A percentile compares a stretch with the other conserved stretches of the same genome.
These are phyloP conservation scores for Dioscorea zingiberensis DNA, from an alignment of 106 monocot genomes.

Conservation along the genomic window DNA sequence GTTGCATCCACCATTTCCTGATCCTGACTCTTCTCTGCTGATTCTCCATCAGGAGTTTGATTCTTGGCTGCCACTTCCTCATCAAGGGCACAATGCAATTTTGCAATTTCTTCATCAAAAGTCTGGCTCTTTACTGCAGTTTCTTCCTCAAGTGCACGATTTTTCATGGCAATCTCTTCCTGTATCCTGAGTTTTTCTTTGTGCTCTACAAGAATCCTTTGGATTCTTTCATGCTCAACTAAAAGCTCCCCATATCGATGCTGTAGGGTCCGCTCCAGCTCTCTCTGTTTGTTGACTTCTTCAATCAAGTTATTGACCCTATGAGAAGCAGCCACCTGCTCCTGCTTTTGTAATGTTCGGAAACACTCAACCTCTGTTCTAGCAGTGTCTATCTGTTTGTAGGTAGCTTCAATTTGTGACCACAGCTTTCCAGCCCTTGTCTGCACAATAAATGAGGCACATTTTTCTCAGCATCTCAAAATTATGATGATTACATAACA, in stretches of 20 bases:
- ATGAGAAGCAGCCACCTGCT: constrained; percentile 61
- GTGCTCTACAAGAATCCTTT: constrained; percentile 47
- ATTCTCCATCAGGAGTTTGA: constrained; percentile 3
- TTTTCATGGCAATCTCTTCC: constrained; percentile 58
- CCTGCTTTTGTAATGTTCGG: constrained; percentile 69
- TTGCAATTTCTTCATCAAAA: constrained; percentile 29
- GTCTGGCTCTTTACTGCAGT: constrained; percentile 5
- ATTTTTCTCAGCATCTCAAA: no score
- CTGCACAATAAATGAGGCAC: constrained; percentile 25
- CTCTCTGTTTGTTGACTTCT: constrained; percentile 79
- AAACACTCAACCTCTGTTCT: constrained; percentile 88
- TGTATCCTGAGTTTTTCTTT: constrained; percentile 35
- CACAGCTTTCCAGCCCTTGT: constrained; percentile 63
- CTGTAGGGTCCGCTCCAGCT: constrained; percentile 55
- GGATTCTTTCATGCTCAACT: constrained; percentile 42
- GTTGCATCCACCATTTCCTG: neutral
- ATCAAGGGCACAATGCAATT: constrained; percentile 2
- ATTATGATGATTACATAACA: no score
- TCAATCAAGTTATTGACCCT: constrained; percentile 51
- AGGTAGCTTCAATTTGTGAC: constrained; percentile 77
- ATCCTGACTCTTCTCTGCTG: neutral
- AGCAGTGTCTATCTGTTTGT: constrained; percentile 79
- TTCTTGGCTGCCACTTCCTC: constrained; percentile 5
- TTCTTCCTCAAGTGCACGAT: constrained; percentile 29
- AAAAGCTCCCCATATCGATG: constrained; percentile 61